Percentiles rank a stretch among this genome's conserved stretches.
These are phyloP conservation scores for Bauhinia variegata DNA, from an alignment of 306 rosid genomes.

Conservation along the genomic window DNA sequence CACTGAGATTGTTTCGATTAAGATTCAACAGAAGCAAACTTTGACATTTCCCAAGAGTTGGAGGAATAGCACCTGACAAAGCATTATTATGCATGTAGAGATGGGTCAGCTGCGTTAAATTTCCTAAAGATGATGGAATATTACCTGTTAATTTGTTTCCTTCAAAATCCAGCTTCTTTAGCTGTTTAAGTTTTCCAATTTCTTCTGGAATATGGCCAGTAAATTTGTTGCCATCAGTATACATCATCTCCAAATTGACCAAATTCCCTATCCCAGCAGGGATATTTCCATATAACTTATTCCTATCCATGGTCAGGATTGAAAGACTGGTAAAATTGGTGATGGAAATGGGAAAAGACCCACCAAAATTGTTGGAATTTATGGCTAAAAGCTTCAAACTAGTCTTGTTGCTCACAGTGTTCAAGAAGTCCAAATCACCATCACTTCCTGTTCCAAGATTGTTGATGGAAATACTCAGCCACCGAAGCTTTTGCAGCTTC, in stretches of 20 bases:
- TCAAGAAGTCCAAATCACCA: no score
- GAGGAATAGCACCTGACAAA: background rate
- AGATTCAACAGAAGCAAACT: background rate
- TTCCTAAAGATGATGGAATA: slow-evolving; percentile 1
- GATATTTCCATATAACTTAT: slow-evolving; percentile 25
- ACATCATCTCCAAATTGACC: slow-evolving; percentile 2
- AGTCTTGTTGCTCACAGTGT: no score
- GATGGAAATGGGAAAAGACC: no score
- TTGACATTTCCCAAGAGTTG: background rate
- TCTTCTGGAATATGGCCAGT: slow-evolving; percentile 18
- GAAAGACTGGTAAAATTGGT: no score
- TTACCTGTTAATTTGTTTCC: background rate
- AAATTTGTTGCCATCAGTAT: background rate
- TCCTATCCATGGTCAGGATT: background rate
- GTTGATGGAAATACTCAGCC: no score
- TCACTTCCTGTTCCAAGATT: no score
- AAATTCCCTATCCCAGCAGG: slow-evolving; percentile 10
- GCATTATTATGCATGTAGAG: background rate
- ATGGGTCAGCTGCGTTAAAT: background rate
- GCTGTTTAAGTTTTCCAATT: slow-evolving; percentile 12
- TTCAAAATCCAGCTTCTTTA: background rate
- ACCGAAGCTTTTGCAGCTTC: no score
- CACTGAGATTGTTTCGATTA: slow-evolving; percentile 1
- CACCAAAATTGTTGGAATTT: no score
- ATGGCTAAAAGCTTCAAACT: no score